Evolutionary conservation across 352 stramenopile species (phyloP), one percentile per base, ranked within the genome.

Genomic region (Globisporangium spinosum): DNA sequence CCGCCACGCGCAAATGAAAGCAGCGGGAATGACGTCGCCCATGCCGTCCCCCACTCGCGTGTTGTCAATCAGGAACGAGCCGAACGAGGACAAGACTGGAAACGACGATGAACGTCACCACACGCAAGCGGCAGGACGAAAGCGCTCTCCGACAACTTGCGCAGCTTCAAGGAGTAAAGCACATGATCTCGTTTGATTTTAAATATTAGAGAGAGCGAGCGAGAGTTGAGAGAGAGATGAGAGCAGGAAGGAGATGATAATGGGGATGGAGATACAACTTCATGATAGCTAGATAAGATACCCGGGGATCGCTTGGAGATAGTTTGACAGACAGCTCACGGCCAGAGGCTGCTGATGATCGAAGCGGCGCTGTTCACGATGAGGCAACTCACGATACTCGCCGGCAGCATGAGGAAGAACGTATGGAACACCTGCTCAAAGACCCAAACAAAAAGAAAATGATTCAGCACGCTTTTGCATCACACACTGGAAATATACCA

Each of bases 371-470:
- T 79, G 72, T 93, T 93, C 58, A 93, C 82, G 60, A 93, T 82
- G 58, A 93, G 62, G 70, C 85, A 93, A 72, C 85, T 93, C 63
- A 91, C 79, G 64, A 93, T 83, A 63, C 83, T 91, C 22, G 85
- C 83, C 62, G 85, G 85, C 13, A 93, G 64, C 81, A 93, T 93
- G 22, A 93, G 80, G 63, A 91, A 89, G 64, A 90, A 90, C 40
- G 83, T 87, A 64, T 93, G 85, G 38, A 91, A 77, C 71, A 78
- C 88, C 85, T 93, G 35, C 35, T 17, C 35, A 56, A 13, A 9
- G n/a, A 72, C n/a, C 38, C 7, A 20, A 29, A 62, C 10, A 17
- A 20, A 56, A 34, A 32, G 13, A 58, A 58, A 29, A 40, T 23
- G 9, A 7, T 58, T n/a, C 43, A 49, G 43, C 43, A 49, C 40